Conservation (phyloP, 2,329 filamentous ascomycete genomes). For the Pestalotiopsis sp. region DNA sequence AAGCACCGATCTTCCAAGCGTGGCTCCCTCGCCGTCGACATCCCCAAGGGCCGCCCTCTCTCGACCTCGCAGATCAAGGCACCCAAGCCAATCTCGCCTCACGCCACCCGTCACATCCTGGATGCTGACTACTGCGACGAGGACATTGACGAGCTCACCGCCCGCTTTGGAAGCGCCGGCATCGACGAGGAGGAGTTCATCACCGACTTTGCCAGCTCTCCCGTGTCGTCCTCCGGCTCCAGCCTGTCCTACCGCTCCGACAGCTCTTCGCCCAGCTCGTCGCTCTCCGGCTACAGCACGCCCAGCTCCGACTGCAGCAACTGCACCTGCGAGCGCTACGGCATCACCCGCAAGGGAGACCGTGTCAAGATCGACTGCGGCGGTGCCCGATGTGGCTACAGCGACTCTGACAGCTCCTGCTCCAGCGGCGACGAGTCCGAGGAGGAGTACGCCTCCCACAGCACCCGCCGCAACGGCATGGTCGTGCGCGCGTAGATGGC, state of each 20-base stretch:
- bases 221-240: conserved; percentile 71
- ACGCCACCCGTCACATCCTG: conserved; percentile 86
- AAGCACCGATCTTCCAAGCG: conserved; percentile 52
- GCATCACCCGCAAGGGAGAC: conserved; percentile 90
- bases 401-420: conserved; percentile 70
- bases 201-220: conserved; percentile 58
- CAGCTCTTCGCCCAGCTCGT: conserved; percentile 74
- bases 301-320: conserved; percentile 74
- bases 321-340: conserved; percentile 95
- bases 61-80: conserved; percentile 88
- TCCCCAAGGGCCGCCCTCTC: conserved; percentile 86
- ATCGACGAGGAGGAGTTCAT: conserved; percentile 62
- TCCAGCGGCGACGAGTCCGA: conserved; percentile 68
- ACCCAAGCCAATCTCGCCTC: conserved; percentile 86
- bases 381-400: conserved; percentile 83
- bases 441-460: conserved; percentile 58
- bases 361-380: conserved; percentile 96
- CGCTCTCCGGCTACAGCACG: conserved; percentile 77
- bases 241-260: conserved; percentile 72
- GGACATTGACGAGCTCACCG: conserved; percentile 78
- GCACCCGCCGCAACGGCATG: conserved; percentile 66
- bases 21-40: conserved; percentile 61
- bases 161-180: conserved; percentile 68
- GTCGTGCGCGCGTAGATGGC: conserved; percentile 50
- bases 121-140: conserved; percentile 76